These are phyloP conservation scores for Sugiyamaella xylanicola DNA, from an alignment of 1,139 yeast genomes.

Conservation along the genomic window DNA sequence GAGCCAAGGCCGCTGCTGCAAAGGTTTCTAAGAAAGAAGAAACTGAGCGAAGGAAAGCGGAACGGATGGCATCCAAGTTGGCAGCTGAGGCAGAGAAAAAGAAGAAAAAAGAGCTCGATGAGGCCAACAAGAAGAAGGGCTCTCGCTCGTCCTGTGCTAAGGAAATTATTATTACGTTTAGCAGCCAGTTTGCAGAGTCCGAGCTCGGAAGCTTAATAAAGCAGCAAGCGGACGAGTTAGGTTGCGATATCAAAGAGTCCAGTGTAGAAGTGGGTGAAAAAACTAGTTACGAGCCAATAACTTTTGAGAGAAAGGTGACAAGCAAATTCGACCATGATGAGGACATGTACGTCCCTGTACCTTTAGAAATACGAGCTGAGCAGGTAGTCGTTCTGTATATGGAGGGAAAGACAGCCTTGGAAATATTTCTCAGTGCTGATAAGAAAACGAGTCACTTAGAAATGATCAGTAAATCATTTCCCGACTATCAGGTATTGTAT, in stretches of 20 bases:
- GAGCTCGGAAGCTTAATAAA: not conserved
- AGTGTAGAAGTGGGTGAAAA: not conserved
- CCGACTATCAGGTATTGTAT: constrained; percentile 26
- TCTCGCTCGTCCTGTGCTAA: constrained; percentile 20
- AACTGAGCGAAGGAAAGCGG: constrained; percentile 10
- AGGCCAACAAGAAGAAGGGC: constrained; percentile 12
- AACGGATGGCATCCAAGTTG: not conserved
- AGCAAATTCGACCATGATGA: constrained; percentile 26
- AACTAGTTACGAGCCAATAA: constrained; percentile 10
- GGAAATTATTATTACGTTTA: constrained; percentile 30
- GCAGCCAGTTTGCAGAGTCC: constrained; percentile 10
- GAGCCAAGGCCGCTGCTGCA: not conserved
- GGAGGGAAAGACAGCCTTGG: constrained; percentile 19
- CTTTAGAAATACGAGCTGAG: constrained; percentile 23
- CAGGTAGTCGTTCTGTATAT: constrained; percentile 24
- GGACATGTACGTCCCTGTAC: constrained; percentile 29
- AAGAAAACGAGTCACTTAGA: constrained; percentile 21
- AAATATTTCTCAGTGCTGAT: constrained; percentile 11
- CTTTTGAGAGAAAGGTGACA: constrained; percentile 25
- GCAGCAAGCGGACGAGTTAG: not conserved
- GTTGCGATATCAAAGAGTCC: not conserved
- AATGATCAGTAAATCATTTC: constrained; percentile 18
- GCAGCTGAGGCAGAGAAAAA: constrained; percentile 12
- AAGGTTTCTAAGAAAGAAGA: constrained; percentile 5
- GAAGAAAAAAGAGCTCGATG: constrained; percentile 12